phyloP scores from a whole-genome alignment of 2,329 filamentous ascomycete species.

The Phoma sp. region DNA sequence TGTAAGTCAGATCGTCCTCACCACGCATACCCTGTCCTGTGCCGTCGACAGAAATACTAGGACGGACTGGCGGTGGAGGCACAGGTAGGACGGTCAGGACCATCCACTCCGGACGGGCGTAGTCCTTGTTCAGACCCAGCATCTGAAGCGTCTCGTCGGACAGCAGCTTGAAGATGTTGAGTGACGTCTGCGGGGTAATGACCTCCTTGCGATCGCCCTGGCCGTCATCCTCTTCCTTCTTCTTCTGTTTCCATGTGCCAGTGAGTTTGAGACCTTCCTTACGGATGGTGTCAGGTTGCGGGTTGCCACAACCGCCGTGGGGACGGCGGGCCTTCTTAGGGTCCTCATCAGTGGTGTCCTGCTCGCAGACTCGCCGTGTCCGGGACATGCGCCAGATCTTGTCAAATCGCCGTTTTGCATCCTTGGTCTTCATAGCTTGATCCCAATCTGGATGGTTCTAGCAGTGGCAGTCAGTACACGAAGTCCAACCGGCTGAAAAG shows the following conservation, averaged over 20 bases:
- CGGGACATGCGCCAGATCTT: conserved; percentile 92
- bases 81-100: conserved; percentile 93
- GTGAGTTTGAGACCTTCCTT: conserved; percentile 85
- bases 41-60: conserved; percentile 96
- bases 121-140: conserved; percentile 92
- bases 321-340: conserved; percentile 55
- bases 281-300: conserved; percentile 79
- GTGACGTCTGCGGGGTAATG: conserved; percentile 83
- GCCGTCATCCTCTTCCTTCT: conserved; percentile 77
- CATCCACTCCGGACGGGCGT: conserved; percentile 98
- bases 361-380: conserved; percentile 83
- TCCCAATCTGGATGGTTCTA: conserved; percentile 79
- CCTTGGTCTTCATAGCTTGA: conserved; percentile 81
- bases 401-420: conserved; percentile 94
- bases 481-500: conserved; percentile 54
- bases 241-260: conserved; percentile 73
- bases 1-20: conserved; percentile 99
- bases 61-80: conserved; percentile 91
- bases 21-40: conserved; percentile 90
- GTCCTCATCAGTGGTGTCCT: conserved; percentile 70
- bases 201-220: conserved; percentile 72
- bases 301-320: conserved; percentile 93
- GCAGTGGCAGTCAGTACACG: conserved; percentile 63
- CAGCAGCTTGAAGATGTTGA: conserved; percentile 87
- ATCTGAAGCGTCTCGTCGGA: conserved; percentile 79